Evolutionary conservation across 768 basidiomycete genomes (phyloP).

Genomic region (Omphalotus guepiniiformis): DNA sequence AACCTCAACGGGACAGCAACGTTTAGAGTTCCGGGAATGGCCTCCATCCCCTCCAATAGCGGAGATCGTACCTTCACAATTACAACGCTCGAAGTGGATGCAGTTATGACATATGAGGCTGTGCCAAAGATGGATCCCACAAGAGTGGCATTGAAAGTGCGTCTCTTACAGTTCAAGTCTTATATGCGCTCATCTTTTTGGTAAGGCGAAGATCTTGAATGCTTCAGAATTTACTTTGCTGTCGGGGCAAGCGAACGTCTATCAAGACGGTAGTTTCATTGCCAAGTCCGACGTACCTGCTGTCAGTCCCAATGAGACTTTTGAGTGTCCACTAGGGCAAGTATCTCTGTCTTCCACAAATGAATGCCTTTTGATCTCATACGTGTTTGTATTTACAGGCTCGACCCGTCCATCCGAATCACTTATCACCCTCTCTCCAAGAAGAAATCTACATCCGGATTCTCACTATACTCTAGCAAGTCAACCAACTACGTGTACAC

Average conservation of each 20-base stretch:
- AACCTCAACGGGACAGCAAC: constrained; percentile 37
- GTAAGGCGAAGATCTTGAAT: constrained; percentile 47
- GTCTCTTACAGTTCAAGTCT: not conserved
- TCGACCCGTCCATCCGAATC: constrained; percentile 37
- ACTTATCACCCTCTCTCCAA: constrained; percentile 35
- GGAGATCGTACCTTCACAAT: constrained; percentile 39
- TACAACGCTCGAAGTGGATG: constrained; percentile 29
- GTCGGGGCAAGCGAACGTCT: constrained; percentile 43
- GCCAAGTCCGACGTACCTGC: constrained; percentile 39
- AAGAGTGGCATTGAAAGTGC: constrained; percentile 35
- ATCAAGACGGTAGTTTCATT: constrained; percentile 55
- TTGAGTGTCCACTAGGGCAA: constrained; percentile 43
- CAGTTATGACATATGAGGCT: constrained; percentile 38
- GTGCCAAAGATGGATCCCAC: constrained; percentile 36
- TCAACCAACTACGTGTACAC: constrained; percentile 23
- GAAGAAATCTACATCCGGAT: constrained; percentile 15
- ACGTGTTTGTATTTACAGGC: constrained; percentile 15
- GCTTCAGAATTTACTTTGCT: constrained; percentile 51
- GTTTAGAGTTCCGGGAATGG: constrained; percentile 36
- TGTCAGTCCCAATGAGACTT: constrained; percentile 40
- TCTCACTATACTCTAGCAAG: too few species aligned
- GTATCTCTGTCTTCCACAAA: constrained; percentile 9
- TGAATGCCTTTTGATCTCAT: not conserved
- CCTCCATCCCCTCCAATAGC: constrained; percentile 37
- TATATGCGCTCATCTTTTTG: not conserved